A percentile compares a stretch with the other conserved stretches of the same genome.
Conservation (phyloP, 177 flowering plant species). For the Telopea speciosissima region DNA sequence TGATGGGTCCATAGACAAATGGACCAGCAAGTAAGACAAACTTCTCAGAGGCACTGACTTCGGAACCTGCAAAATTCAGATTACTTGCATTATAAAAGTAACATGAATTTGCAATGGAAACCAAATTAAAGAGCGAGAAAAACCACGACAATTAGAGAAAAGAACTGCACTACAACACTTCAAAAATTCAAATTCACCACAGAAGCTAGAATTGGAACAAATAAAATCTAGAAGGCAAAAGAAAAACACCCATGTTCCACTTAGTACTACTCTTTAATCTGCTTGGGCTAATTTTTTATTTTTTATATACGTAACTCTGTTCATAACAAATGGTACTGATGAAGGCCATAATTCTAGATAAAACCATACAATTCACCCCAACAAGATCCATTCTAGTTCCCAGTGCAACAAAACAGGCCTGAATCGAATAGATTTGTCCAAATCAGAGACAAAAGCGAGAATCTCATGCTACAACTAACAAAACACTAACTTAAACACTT, state of each 20-base stretch:
- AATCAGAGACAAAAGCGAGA: background rate
- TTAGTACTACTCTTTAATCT: too few relatives aligned
- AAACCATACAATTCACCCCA: background rate
- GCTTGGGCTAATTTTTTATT: background rate
- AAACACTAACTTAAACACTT: background rate
- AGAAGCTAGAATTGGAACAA: background rate
- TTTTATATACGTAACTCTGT: background rate
- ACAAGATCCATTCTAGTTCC: background rate
- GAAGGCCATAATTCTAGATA: background rate
- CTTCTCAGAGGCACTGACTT: conserved; percentile 11
- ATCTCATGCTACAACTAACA: background rate
- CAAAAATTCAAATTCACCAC: background rate
- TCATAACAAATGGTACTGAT: background rate
- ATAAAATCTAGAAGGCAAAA: background rate
- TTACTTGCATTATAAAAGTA: background rate
- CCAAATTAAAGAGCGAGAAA: background rate
- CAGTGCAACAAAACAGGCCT: too few relatives aligned
- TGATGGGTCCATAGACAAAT: conserved; percentile 14
- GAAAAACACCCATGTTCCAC: too few relatives aligned
- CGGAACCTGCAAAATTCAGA: conserved; percentile 15
- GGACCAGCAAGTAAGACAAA: conserved; percentile 16
- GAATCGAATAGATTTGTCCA: too few relatives aligned
- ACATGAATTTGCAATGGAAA: background rate
- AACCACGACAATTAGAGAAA: background rate
- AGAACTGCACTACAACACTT: background rate